phyloP scores from a whole-genome alignment of 2,329 filamentous ascomycete species.

The Botrytis elliptica region DNA sequence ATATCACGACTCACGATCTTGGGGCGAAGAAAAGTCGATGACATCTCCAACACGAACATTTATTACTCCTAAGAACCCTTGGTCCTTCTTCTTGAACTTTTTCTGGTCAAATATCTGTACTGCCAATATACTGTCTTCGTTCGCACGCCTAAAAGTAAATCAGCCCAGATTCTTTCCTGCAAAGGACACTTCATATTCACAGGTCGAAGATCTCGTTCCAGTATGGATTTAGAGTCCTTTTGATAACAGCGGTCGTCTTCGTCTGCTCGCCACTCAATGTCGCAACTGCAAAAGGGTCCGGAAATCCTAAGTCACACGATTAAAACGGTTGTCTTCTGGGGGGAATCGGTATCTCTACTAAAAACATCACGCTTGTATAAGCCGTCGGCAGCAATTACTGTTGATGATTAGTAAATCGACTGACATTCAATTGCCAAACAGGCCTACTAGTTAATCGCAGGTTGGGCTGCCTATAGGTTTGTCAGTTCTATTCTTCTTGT shows the following conservation, averaged over 20 bases:
- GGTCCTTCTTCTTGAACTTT: conserved; percentile 99
- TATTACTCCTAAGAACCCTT: conserved; percentile 96
- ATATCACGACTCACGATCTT: conserved; percentile 69
- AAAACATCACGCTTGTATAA: conserved; percentile 99
- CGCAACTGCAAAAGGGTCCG: conserved; percentile 95
- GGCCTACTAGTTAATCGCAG: conserved; percentile 86
- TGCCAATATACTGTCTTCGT: conserved; percentile 92
- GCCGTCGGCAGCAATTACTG: conserved; percentile 97
- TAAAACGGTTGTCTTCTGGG: conserved; percentile 20
- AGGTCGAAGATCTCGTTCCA: conserved; percentile 99
- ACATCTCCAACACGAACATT: conserved; percentile 95
- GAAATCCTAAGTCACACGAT: conserved; percentile 66
- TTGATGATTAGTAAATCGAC: conserved; percentile 40
- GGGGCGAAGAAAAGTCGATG: conserved; percentile 83
- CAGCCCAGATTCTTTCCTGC: conserved; percentile 23
- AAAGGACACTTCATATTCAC: conserved; percentile 47
- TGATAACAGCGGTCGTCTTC: conserved; percentile 94
- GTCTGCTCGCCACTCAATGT: conserved; percentile 98
- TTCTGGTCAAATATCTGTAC: conserved; percentile 99
- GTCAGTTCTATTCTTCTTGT: conserved; percentile 31
- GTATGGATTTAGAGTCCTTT: conserved; percentile 97
- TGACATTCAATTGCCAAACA: neutral
- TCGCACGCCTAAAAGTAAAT: conserved; percentile 65
- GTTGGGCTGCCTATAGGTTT: conserved; percentile 67
- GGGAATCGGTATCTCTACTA: conserved; percentile 60